Percentiles rank a stretch among this genome's conserved stretches.
Conservation (phyloP, 352 stramenopile genomes). For the Phytopythium sindhum region DNA sequence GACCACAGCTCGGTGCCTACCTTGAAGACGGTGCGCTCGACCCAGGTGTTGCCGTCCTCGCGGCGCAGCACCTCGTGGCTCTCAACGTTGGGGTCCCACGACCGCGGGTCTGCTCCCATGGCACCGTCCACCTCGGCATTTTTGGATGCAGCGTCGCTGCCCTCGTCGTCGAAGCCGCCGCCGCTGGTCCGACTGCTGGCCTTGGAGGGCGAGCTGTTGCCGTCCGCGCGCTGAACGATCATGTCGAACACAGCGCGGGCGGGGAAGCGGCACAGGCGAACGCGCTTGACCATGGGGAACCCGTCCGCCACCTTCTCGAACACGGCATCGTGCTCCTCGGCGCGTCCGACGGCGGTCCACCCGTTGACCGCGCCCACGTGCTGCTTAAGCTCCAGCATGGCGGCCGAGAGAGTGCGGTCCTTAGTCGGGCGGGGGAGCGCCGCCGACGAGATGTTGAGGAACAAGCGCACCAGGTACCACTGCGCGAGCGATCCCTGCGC, state of each 20-base stretch:
- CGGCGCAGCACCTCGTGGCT: conserved; percentile 40
- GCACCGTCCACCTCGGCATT: too few species aligned
- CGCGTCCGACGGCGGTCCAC: conserved; percentile 32
- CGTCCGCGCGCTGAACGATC: conserved; percentile 24
- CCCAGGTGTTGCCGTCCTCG: conserved; percentile 52
- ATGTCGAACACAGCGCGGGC: conserved; percentile 71
- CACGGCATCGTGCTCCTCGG: conserved; percentile 40
- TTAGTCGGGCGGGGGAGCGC: conserved; percentile 31
- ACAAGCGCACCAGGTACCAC: conserved; percentile 69
- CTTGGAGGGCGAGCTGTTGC: background rate
- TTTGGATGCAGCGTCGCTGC: background rate
- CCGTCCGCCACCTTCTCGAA: conserved; percentile 55
- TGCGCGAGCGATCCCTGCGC: conserved; percentile 47
- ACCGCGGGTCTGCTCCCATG: background rate
- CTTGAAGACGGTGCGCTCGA: conserved; percentile 55
- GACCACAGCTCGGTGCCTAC: conserved; percentile 6
- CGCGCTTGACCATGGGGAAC: conserved; percentile 67
- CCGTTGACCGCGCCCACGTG: conserved; percentile 30
- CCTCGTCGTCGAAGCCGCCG: background rate
- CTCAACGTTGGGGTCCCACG: conserved; percentile 44
- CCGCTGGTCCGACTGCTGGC: background rate
- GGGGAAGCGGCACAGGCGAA: conserved; percentile 56
- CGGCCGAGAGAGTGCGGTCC: conserved; percentile 44
- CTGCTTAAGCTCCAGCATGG: conserved; percentile 51
- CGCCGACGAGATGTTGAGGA: conserved; percentile 49